Base-by-base conservation (phyloP, 2,329 filamentous ascomycete species). In the Mycosphaerelloides madeirae region DNA sequence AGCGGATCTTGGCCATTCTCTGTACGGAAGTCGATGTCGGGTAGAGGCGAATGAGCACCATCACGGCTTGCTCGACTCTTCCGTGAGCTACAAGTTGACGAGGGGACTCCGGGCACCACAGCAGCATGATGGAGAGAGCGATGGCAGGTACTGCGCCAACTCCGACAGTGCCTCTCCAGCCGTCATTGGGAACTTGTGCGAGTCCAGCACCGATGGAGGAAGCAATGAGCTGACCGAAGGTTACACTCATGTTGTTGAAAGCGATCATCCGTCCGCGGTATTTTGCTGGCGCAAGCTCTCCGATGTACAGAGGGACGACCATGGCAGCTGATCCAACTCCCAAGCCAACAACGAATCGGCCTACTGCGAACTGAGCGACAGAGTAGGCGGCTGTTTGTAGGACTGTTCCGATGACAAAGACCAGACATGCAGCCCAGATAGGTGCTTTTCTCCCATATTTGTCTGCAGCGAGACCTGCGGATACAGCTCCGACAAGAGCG, bases 91-190 rank as follows among this genome's bases (percentile, higher is more conserved):
- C 60, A 3, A 76, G 60, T 44, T 75, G 70, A 3, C 72, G 67
- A 6, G 73, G 72, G 1, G 69, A 73, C 44, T 77, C 73, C 0
- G 73, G 73, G 48, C 70, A 74, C 52, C 70, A 69, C 1, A 67
- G 62, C 1, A 77, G 65, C 3, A 76, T 62, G 14, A 54, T 58
- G 3, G 54, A 64, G 1, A 76, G 67, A 3, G 72, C 38, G n/a
- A 77, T 61, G 2, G 73, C 65, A 2, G 74, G 74, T 1, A 74
- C 41, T 3, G 62, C 75, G 15, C 74, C 74, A 1, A 70, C 61
- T 0, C 67, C 73, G 3, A 75, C 72, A 67, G 76, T 75, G 32
- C 67, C 72, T 43, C 73, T 56, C 75, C 73, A 77, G n/a, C 70
- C 72, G n/a, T 68, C 58, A 7, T 59, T 48, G 2, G 41, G 28